Percentiles rank a stretch among this genome's conserved stretches.
Conservation (phyloP, 768 basidiomycete species). For the Phanerochaete sordida region DNA sequence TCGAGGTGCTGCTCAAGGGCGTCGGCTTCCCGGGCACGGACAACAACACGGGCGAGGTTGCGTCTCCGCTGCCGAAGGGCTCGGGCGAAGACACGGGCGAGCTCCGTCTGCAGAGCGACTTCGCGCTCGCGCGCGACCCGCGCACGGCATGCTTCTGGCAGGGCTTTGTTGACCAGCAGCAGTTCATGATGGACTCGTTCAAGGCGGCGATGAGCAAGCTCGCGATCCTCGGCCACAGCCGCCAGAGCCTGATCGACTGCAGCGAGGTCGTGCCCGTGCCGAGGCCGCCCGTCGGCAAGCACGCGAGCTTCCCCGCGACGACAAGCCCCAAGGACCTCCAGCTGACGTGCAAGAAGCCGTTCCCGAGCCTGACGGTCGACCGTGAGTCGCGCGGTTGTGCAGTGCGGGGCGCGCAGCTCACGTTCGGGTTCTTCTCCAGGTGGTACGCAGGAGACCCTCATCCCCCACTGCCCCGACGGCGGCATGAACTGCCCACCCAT, state of each 20-base stretch:
- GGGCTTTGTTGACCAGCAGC: conserved; percentile 27
- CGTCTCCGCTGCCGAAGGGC: no score
- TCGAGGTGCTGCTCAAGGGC: conserved; percentile 37
- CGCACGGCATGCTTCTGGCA: conserved; percentile 34
- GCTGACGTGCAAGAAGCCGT: conserved; percentile 32
- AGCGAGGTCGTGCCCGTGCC: conserved; percentile 15
- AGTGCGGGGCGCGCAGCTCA: background rate
- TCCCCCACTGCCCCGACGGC: conserved; percentile 12
- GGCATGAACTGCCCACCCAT: conserved; percentile 6
- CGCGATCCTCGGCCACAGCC: conserved; percentile 15
- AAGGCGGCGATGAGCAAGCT: conserved; percentile 14
- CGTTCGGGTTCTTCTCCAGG: background rate
- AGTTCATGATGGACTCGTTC: conserved; percentile 20
- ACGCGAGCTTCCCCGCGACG: conserved; percentile 32
- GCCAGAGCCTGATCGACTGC: conserved; percentile 14
- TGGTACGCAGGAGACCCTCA: conserved; percentile 5
- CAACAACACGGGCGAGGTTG: conserved; percentile 15
- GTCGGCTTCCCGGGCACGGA: conserved; percentile 23
- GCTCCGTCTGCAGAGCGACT: conserved; percentile 33
- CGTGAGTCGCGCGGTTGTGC: background rate
- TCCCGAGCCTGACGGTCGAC: conserved; percentile 31
- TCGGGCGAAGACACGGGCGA: conserved; percentile 21
- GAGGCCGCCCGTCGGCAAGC: conserved; percentile 18
- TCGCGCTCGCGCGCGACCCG: conserved; percentile 28
- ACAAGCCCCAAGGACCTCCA: conserved; percentile 20